phyloP scores from a whole-genome alignment of 768 basidiomycete species.

The Lactarius hatsudake region DNA sequence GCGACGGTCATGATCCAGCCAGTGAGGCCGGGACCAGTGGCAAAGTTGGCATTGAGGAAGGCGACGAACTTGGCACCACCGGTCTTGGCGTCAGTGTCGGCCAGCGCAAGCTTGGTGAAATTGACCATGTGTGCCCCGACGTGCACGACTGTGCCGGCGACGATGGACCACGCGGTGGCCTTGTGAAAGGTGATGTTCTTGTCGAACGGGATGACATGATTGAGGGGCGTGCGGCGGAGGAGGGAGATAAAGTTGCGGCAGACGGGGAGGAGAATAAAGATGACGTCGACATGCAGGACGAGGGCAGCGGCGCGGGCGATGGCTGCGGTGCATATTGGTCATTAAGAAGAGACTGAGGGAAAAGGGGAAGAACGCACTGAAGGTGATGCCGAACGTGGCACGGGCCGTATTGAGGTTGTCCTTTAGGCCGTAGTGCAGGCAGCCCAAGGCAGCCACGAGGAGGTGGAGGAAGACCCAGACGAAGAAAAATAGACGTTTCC shows the following conservation, averaged over 20 bases:
- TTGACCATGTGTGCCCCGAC: conserved; percentile 85
- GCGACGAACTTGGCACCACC: conserved; percentile 54
- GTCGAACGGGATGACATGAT: conserved; percentile 88
- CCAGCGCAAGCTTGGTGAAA: conserved; percentile 63
- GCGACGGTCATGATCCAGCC: conserved; percentile 85
- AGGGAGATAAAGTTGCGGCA: conserved; percentile 94
- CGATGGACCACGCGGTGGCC: conserved; percentile 88
- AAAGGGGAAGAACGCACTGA: conserved; percentile 46
- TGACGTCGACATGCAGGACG: conserved; percentile 85
- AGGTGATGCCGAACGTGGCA: conserved; percentile 69
- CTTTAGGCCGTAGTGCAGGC: conserved; percentile 72
- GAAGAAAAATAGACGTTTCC: conserved; percentile 71
- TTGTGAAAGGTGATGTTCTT: conserved; percentile 91
- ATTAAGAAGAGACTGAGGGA: not conserved
- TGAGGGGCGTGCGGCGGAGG: conserved; percentile 81
- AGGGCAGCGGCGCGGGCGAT: conserved; percentile 88
- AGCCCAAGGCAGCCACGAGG: conserved; percentile 73
- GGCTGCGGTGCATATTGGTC: conserved; percentile 42
- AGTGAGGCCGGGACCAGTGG: conserved; percentile 76
- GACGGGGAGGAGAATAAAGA: conserved; percentile 91
- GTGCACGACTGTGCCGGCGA: conserved; percentile 72
- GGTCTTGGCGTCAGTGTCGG: conserved; percentile 51
- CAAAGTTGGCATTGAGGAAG: conserved; percentile 79
- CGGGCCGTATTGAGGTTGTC: conserved; percentile 74
- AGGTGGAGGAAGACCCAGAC: conserved; percentile 80